Evolutionary conservation across 176 grass and related monocot species (phyloP).

Genomic region (Tuctoria greenei): DNA sequence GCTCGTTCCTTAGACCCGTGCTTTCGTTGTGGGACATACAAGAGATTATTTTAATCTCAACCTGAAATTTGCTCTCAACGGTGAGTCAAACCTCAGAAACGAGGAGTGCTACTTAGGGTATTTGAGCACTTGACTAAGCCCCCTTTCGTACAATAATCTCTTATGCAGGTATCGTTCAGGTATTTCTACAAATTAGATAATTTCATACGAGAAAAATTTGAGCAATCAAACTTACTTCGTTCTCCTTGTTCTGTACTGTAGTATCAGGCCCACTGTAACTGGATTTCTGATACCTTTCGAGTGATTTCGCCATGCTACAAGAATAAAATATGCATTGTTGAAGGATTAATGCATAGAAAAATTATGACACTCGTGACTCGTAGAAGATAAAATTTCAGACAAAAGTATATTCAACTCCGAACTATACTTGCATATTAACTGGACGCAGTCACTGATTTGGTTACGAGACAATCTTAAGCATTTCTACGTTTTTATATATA

Average conservation of each 20-base stretch:
- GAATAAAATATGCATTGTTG: constrained; percentile 15
- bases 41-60: too few relatives aligned
- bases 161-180: too few relatives aligned
- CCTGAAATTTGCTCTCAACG: too few relatives aligned
- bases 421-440: neutral
- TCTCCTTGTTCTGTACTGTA: constrained; percentile 68
- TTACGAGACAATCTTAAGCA: neutral
- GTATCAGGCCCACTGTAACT: constrained; percentile 65
- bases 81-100: too few relatives aligned
- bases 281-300: constrained; percentile 73
- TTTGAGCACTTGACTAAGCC: too few relatives aligned
- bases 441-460: neutral
- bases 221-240: constrained; percentile 50
- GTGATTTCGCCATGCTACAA: constrained; percentile 64
- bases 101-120: too few relatives aligned
- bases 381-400: neutral
- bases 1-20: too few relatives aligned
- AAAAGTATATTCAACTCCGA: neutral
- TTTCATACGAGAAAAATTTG: too few relatives aligned
- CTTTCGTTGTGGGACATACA: too few relatives aligned
- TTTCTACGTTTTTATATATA: neutral
- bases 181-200: too few relatives aligned
- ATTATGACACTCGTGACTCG: neutral
- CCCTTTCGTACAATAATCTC: too few relatives aligned
- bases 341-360: neutral